Evolutionary conservation across 768 basidiomycete species (phyloP), one percentile per base, ranked within the genome.

Genomic region (Porpolomopsis calyptriformis): DNA sequence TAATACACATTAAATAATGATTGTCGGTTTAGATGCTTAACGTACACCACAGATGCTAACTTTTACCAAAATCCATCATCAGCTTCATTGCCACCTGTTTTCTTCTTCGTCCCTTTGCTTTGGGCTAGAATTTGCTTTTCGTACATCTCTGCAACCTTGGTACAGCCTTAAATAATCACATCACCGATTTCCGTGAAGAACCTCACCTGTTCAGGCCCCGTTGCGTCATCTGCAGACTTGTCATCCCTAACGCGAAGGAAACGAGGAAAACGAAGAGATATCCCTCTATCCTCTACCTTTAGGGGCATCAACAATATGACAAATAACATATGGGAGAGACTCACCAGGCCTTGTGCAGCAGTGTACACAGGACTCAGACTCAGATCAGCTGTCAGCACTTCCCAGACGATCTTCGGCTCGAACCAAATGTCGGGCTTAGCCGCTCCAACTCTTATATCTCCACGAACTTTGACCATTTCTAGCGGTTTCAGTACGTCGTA

Each of bases 401-500:
- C 96, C 94, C 96, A 98, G 2, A 99, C 90, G 16, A 96, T 67
- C 66, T 86, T 87, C 16, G 96, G 94, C 60, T 98, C 94, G 63
- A 99, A 93, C 90, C 89, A 98, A 23, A 96, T 73, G 57, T 99
- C 94, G 11, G 96, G 94, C 60, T 97, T 97, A 33, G 92, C 92
- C 3, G 85, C 87, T 33, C 93, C 94, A 38, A 82, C 62, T 62
- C 90, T 91, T 53, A 96, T 73, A 60, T 97, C 90, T 0, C 85
- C 82, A 40, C 88, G 75, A 43, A 76, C 72, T 47, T 80, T 82
- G 16, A 66, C 67, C 37, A 71, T 64, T 67, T 86, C 89, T 29
- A 92, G 72, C 11, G 89, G 82, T 51, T 85, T 82, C 22, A 99
- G 73, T 3, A 74, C 68, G n/a, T 85, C 77, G 63, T 83, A 85